A percentile compares a stretch with the other conserved stretches of the same genome.
phyloP scores from a whole-genome alignment of 768 basidiomycete species.

The Tulasnella sp. region DNA sequence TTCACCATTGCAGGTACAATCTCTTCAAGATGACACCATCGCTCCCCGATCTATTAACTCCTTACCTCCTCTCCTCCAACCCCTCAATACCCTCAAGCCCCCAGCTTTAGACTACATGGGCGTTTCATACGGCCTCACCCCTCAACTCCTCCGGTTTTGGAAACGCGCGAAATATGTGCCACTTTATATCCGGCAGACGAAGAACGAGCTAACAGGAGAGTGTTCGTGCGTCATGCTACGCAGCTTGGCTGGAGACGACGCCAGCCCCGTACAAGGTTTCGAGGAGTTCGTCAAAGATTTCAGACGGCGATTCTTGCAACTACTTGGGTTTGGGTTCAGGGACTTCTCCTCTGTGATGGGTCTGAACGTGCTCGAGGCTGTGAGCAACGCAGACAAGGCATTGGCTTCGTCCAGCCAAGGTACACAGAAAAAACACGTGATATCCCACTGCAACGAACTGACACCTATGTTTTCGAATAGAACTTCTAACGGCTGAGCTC shows the following conservation, averaged over 20 bases:
- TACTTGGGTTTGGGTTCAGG: slow-evolving; percentile 90
- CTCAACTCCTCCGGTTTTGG: slow-evolving; percentile 87
- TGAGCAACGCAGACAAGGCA: slow-evolving; percentile 39
- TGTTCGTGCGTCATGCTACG: slow-evolving; percentile 94
- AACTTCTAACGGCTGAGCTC: slow-evolving; percentile 41
- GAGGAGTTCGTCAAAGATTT: slow-evolving; percentile 84
- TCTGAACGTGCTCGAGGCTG: slow-evolving; percentile 80
- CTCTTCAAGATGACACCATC: slow-evolving; percentile 69
- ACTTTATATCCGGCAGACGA: slow-evolving; percentile 84
- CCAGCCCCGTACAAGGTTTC: slow-evolving; percentile 61
- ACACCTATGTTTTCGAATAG: too few relatives aligned
- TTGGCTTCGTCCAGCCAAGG: neutral
- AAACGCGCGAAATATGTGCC: slow-evolving; percentile 88
- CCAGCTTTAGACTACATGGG: slow-evolving; percentile 89
- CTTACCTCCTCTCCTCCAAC: slow-evolving; percentile 90
- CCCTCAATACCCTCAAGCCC: slow-evolving; percentile 80
- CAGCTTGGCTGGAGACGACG: slow-evolving; percentile 54
- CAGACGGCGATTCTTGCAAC: slow-evolving; percentile 73
- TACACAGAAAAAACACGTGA: too few relatives aligned
- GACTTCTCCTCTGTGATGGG: slow-evolving; percentile 85
- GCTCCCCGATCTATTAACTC: slow-evolving; percentile 56
- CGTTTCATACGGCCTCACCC: slow-evolving; percentile 90
- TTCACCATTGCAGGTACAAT: slow-evolving; percentile 35
- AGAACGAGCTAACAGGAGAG: slow-evolving; percentile 93
- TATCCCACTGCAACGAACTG: too few relatives aligned